Conservation (phyloP, 768 basidiomycete species). For the Tulasnella sp. region DNA sequence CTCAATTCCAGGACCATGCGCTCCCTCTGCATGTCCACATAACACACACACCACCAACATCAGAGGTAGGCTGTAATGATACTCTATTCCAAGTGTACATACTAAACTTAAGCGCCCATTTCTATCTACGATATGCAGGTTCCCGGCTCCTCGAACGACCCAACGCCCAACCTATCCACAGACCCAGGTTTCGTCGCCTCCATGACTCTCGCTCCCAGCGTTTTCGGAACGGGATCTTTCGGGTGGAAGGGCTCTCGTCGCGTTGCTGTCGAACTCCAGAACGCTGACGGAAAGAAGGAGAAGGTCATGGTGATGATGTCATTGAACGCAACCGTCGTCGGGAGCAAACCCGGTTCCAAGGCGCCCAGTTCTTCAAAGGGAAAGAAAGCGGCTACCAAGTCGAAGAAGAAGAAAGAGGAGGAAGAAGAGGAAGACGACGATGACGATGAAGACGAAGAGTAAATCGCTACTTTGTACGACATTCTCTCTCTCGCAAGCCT, state of each 20-base stretch:
- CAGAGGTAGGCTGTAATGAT: conserved; percentile 34
- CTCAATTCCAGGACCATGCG: conserved; percentile 51
- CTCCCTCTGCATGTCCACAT: conserved; percentile 64
- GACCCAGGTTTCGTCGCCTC: conserved; percentile 63
- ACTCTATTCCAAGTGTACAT: background rate
- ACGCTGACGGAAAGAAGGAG: conserved; percentile 52
- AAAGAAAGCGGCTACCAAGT: conserved; percentile 21
- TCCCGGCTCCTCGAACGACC: conserved; percentile 23
- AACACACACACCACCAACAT: conserved; percentile 59
- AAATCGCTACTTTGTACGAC: background rate
- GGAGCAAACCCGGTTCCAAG: conserved; percentile 56
- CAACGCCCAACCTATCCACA: conserved; percentile 38
- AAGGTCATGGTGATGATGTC: conserved; percentile 70
- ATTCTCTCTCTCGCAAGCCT: too few relatives aligned
- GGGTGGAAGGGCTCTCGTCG: conserved; percentile 80
- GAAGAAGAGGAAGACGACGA: conserved; percentile 35
- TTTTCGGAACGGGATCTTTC: conserved; percentile 72
- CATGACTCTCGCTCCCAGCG: conserved; percentile 53
- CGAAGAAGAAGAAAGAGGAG: conserved; percentile 30
- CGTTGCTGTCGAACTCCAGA: conserved; percentile 59
- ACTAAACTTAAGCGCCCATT: too few relatives aligned
- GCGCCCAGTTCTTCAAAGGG: conserved; percentile 23
- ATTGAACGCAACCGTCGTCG: conserved; percentile 74
- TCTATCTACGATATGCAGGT: background rate
- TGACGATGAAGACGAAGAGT: conserved; percentile 29